Evolutionary conservation across 2,329 filamentous ascomycete species (phyloP).

Genomic region (Scopulariopsis brevicaulis): DNA sequence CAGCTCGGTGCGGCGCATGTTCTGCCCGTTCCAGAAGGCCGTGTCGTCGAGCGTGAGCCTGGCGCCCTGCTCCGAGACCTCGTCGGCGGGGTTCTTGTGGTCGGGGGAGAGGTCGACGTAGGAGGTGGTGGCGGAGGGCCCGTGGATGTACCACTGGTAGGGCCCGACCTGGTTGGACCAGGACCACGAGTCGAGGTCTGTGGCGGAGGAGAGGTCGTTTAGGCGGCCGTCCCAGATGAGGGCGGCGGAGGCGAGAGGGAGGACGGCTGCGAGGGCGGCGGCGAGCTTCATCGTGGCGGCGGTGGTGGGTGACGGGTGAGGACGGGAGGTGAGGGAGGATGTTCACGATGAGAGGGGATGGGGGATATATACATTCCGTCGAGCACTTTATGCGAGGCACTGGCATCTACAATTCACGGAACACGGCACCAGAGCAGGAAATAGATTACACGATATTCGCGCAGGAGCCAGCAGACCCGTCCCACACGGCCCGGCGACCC

Average conservation of each 20-base stretch:
- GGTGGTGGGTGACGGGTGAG: neutral
- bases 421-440: neutral
- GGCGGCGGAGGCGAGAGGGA: conserved; percentile 6
- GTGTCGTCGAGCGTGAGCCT: conserved; percentile 55
- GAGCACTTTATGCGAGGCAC: neutral
- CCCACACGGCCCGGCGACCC: too few species aligned
- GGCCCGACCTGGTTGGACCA: conserved; percentile 58
- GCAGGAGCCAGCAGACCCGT: neutral
- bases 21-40: conserved; percentile 61
- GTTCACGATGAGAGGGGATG: neutral
- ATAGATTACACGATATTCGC: neutral
- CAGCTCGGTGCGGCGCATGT: conserved; percentile 62
- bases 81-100: conserved; percentile 57
- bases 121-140: conserved; percentile 36
- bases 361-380: neutral
- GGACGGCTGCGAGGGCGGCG: neutral
- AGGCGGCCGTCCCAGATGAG: conserved; percentile 56
- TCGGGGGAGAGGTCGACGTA: conserved; percentile 50
- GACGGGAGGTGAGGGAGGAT: neutral
- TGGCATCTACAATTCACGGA: neutral
- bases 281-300: conserved; percentile 2
- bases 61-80: conserved; percentile 48
- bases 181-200: conserved; percentile 50
- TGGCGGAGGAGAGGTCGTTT: conserved; percentile 42
- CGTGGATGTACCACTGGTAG: conserved; percentile 72